Conservation (phyloP, 352 stramenopile genomes). For the Phytophthora lateralis region DNA sequence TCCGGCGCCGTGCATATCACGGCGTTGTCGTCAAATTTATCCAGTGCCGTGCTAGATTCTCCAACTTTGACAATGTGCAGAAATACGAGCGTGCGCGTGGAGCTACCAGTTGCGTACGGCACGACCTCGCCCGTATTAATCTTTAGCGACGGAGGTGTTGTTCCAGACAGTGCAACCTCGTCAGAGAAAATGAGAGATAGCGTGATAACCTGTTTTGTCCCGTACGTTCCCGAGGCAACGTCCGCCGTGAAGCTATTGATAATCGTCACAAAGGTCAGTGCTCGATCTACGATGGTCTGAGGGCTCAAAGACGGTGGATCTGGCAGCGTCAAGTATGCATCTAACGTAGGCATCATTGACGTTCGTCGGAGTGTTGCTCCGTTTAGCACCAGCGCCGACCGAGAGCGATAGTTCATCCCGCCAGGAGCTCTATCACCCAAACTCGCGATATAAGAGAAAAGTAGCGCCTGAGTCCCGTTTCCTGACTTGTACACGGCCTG, state of each 20-base stretch:
- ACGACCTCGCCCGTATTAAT: conserved; percentile 67
- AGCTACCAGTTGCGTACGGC: conserved; percentile 61
- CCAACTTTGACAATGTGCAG: conserved; percentile 67
- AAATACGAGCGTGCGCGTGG: conserved; percentile 61
- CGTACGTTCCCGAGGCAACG: conserved; percentile 57
- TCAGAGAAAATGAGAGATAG: conserved; percentile 77
- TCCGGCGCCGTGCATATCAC: conserved; percentile 47
- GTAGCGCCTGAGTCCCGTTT: conserved; percentile 47
- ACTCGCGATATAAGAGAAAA: conserved; percentile 71
- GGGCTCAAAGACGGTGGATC: conserved; percentile 50
- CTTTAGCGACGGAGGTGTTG: conserved; percentile 44
- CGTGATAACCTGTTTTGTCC: conserved; percentile 73
- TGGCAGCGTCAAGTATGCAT: conserved; percentile 62
- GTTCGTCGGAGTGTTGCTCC: conserved; percentile 61
- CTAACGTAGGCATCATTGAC: conserved; percentile 52
- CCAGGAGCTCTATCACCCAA: conserved; percentile 55
- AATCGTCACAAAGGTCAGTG: conserved; percentile 45
- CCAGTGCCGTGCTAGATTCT: conserved; percentile 46
- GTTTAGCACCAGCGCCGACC: conserved; percentile 59
- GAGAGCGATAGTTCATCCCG: conserved; percentile 63
- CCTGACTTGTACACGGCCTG: conserved; percentile 68
- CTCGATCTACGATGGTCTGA: conserved; percentile 56
- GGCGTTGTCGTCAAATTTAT: conserved; percentile 63
- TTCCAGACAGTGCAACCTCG: conserved; percentile 65
- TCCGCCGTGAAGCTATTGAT: conserved; percentile 55